Conservation (phyloP, 768 basidiomycete genomes). For the Myochromella boudieri region DNA sequence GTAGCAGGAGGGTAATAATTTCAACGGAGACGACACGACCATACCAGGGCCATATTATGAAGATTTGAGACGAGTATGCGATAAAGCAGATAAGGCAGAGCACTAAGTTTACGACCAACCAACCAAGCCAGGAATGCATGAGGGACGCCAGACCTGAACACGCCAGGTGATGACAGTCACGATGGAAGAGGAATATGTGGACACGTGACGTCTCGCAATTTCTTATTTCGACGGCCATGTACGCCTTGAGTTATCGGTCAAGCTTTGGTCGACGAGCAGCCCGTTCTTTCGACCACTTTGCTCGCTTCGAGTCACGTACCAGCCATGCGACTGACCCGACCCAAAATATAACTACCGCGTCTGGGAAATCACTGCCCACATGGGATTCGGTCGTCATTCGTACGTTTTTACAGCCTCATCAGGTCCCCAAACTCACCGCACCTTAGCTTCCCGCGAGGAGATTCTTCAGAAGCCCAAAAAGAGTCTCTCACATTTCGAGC, state of each 20-base stretch:
- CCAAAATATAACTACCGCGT: slow-evolving; percentile 2
- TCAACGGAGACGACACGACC: slow-evolving; percentile 72
- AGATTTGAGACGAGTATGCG: slow-evolving; percentile 85
- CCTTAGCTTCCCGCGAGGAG: slow-evolving; percentile 18
- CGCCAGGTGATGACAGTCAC: not conserved
- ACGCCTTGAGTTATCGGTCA: slow-evolving; percentile 10
- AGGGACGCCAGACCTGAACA: not conserved
- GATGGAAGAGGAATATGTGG: not conserved
- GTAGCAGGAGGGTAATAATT: slow-evolving; percentile 71
- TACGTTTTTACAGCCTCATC: slow-evolving; percentile 20
- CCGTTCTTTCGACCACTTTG: not conserved
- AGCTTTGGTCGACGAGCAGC: slow-evolving; percentile 7
- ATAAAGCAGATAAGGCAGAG: slow-evolving; percentile 82
- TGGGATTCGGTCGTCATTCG: slow-evolving; percentile 32
- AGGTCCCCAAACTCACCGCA: not conserved
- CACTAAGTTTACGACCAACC: slow-evolving; percentile 67
- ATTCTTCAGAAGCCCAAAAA: slow-evolving; percentile 9
- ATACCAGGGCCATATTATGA: slow-evolving; percentile 93
- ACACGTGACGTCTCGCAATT: slow-evolving; percentile 14
- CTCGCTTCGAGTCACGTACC: slow-evolving; percentile 5
- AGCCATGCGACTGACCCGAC: slow-evolving; percentile 1
- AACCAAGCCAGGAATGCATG: slow-evolving; percentile 50
- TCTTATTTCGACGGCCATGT: slow-evolving; percentile 10
- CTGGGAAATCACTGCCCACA: slow-evolving; percentile 7
- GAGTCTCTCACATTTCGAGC: too few species aligned